phyloP scores from a whole-genome alignment of 1,284 basidiomycete genomes.

The Tylopilus sp. region DNA sequence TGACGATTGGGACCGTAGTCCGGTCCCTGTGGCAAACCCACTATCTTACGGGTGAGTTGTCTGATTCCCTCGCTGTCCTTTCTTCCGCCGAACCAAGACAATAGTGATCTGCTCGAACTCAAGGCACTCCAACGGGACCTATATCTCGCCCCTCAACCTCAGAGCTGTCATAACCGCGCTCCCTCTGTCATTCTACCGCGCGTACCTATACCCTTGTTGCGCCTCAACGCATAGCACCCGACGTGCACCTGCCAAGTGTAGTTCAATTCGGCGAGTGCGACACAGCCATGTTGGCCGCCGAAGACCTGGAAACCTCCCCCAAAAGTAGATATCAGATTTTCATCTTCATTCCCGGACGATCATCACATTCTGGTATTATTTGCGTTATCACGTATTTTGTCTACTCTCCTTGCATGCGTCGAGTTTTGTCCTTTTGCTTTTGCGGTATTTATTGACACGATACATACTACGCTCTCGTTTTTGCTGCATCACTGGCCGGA shows the following conservation, averaged over 20 bases:
- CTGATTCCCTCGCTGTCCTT: not conserved
- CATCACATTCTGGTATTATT: not conserved
- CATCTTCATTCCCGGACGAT: not conserved
- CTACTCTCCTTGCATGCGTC: not conserved
- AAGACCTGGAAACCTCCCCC: too few species aligned
- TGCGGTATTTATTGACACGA: not conserved
- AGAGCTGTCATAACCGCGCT: conserved; percentile 29
- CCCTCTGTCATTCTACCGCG: conserved; percentile 53
- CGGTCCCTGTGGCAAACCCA: conserved; percentile 59
- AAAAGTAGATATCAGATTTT: not conserved
- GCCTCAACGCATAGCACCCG: conserved; percentile 48
- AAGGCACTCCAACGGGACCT: conserved; percentile 70
- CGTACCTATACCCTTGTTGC: conserved; percentile 66
- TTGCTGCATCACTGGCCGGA: too few species aligned
- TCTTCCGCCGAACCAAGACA: conserved; percentile 1
- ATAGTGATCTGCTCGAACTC: conserved; percentile 71
- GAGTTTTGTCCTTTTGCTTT: not conserved
- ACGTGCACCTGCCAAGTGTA: too few species aligned
- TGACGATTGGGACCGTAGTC: conserved; percentile 79
- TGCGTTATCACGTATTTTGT: not conserved
- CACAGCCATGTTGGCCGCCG: not conserved
- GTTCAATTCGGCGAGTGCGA: too few species aligned
- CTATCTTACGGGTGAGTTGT: conserved; percentile 64
- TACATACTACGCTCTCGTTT: not conserved
- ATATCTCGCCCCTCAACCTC: conserved; percentile 61